Base-by-base conservation (phyloP, 495 filamentous ascomycete genomes). In the Aspergillus saccharolyticus region DNA sequence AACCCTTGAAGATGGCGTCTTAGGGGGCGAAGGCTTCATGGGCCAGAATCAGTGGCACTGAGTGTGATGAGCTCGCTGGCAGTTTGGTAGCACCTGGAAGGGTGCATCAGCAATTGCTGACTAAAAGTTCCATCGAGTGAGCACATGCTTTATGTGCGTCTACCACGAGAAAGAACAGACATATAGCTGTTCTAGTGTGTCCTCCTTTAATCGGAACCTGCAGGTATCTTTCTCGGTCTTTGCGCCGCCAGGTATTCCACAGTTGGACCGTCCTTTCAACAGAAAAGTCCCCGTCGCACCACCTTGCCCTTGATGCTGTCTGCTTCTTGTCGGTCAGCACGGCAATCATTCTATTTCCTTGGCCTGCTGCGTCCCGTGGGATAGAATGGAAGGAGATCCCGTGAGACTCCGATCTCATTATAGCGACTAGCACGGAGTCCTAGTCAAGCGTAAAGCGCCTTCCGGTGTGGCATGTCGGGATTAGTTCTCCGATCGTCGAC, bases 1-100 rank as follows among this genome's bases (percentile, higher is more conserved):
- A 50, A 96, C 87, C 57, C 75, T 99, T 59, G 94, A 97, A 70
- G 94, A 97, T 66, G 83, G 94, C 44, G 96, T 92, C 2, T 74
- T 97, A 50, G 69, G 65, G 10, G 91, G 96, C 69, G 94, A 98
- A 68, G 89, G 90, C 14, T 87, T 84, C 63, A 81, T 85, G 72
- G 79, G 79, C 51, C 80, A 82, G 55, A 78, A 76, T 43, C 84
- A 86, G 55, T 87, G 85, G 85, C 83, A 85, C 59, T 85, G 78
- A 74, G 47, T 19, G 46, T 21, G 53, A 42, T 33, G 42, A 45
- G 39, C 4, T 17, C 50, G 18, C 8, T 12, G 18, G 39, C 45
- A 17, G 52, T 50, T 57, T 49, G 53, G 52, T 46, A 20, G 55
- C 57, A 58, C 57, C 51, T 24, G 21, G 30, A 47, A 44, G 58